These are phyloP conservation scores for Epichloe glyceriae DNA, from an alignment of 2,329 filamentous ascomycete genomes.

Conservation along the genomic window DNA sequence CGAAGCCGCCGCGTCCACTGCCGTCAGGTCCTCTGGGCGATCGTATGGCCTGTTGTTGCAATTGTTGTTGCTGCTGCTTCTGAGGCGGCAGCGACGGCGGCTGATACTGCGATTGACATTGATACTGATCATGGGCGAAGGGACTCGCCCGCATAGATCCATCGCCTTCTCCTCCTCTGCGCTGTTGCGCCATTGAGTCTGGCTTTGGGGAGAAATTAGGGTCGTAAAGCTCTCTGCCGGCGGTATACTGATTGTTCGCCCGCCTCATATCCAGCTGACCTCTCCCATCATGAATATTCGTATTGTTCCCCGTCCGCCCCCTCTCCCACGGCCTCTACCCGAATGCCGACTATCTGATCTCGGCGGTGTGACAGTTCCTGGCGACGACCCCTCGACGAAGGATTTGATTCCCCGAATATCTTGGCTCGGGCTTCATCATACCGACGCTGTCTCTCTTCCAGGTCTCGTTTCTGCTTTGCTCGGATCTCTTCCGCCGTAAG, in stretches of 20 bases:
- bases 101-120: background rate
- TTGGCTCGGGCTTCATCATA: constrained; percentile 84
- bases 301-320: constrained; percentile 16
- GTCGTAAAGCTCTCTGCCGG: constrained; percentile 59
- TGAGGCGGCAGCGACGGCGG: background rate
- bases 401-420: constrained; percentile 58
- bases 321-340: constrained; percentile 34
- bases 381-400: constrained; percentile 46
- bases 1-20: constrained; percentile 65
- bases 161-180: constrained; percentile 26
- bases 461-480: constrained; percentile 62
- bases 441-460: constrained; percentile 78
- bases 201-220: constrained; percentile 57
- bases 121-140: constrained; percentile 34
- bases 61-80: background rate
- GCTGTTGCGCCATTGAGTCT: constrained; percentile 34
- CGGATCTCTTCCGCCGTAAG: constrained; percentile 65
- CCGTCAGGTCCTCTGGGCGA: constrained; percentile 67
- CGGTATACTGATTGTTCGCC: constrained; percentile 14
- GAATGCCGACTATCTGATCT: constrained; percentile 20
- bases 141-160: constrained; percentile 16
- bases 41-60: constrained; percentile 58
- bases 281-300: constrained; percentile 7
- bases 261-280: constrained; percentile 7
- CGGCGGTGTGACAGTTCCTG: constrained; percentile 48